Percentiles rank a stretch among this genome's conserved stretches.
These are phyloP conservation scores for Amesomyces nigricolor DNA, from an alignment of 2,329 filamentous ascomycete species.

Conservation along the genomic window DNA sequence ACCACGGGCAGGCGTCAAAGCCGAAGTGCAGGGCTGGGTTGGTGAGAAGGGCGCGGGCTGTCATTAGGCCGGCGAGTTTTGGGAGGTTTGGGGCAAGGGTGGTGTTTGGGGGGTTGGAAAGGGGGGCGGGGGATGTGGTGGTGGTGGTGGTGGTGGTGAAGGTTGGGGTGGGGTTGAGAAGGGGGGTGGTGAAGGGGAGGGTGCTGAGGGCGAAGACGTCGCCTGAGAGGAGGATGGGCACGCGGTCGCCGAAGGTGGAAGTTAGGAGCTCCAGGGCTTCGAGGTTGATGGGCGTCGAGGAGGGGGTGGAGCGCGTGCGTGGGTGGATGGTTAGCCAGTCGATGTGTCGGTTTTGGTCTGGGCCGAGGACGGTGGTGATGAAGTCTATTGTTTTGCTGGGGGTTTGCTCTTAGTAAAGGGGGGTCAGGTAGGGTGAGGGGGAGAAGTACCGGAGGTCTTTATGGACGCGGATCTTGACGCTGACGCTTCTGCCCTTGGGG, in stretches of 20 bases:
- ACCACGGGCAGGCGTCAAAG: slow-evolving; percentile 52
- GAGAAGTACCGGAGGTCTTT: slow-evolving; percentile 49
- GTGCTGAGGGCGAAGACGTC: slow-evolving; percentile 57
- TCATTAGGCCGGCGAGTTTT: slow-evolving; percentile 60
- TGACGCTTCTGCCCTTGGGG: slow-evolving; percentile 51
- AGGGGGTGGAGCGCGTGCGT: slow-evolving; percentile 56
- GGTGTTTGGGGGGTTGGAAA: no score
- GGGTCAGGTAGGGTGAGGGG: neutral
- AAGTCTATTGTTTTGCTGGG: slow-evolving; percentile 53
- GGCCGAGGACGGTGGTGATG: slow-evolving; percentile 55
- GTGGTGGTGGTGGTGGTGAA: slow-evolving; percentile 25
- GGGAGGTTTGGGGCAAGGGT: slow-evolving; percentile 31
- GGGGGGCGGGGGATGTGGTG: slow-evolving; percentile 24
- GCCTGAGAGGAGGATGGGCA: slow-evolving; percentile 63
- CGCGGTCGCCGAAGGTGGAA: slow-evolving; percentile 44
- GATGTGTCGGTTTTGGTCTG: slow-evolving; percentile 46
- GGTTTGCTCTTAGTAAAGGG: neutral
- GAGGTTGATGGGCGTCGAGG: slow-evolving; percentile 54
- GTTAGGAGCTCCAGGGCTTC: slow-evolving; percentile 55
- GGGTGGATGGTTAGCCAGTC: slow-evolving; percentile 69
- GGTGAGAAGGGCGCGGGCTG: slow-evolving; percentile 60
- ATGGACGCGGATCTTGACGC: slow-evolving; percentile 66
- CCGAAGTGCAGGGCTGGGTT: slow-evolving; percentile 63
- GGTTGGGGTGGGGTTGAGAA: slow-evolving; percentile 25
- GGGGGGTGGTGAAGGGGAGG: slow-evolving; percentile 41